Evolutionary conservation across 768 basidiomycete genomes (phyloP), one percentile per base, ranked within the genome.

Genomic region (Tubosaeta sp.): DNA sequence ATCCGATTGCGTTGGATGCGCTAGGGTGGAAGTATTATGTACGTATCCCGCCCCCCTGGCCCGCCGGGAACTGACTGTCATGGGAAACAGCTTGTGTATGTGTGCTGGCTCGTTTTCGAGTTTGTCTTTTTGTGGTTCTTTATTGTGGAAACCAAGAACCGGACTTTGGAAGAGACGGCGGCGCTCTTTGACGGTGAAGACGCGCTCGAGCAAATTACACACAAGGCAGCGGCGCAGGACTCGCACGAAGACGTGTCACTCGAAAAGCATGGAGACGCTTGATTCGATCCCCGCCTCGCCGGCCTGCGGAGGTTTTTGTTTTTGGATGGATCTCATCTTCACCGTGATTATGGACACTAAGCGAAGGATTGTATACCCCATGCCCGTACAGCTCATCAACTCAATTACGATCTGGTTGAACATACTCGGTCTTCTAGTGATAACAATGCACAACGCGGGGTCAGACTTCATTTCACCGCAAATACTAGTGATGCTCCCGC

Each of bases 161-260:
- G 79, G 37, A 87, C 86, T 3, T 72, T 87, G 31, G 87, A 89
- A 65, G 87, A 89, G 64, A 88, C 86, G 0, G 80, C 86, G 0
- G 80, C 78, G 6, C 67, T 88, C 9, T 89, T 88, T 49, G 87
- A 88, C 52, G 83, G 86, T 14, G 78, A 82, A n/a, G 61, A 60
- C 31, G 61, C 58, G 17, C 27, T 63, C 33, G 29, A 54, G 12
- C 60, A 54, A 22, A 62, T 63, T 11, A 48, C 43, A 19, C 57
- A 52, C 27, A 63, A 32, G 38, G 60, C 61, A 12, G 35, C 25
- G 31, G 48, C 39, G 12, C 34, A n/a, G 0, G 46, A 51, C 1
- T 5, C 16, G 33, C 33, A 16, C 12, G 42, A 48, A 13, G 43
- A 57, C 5, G n/a, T n/a, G 7, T 31, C 31, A 0, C 19, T 31